phyloP scores from a whole-genome alignment of 768 basidiomycete genomes.

The Cytidiella melzeri region DNA sequence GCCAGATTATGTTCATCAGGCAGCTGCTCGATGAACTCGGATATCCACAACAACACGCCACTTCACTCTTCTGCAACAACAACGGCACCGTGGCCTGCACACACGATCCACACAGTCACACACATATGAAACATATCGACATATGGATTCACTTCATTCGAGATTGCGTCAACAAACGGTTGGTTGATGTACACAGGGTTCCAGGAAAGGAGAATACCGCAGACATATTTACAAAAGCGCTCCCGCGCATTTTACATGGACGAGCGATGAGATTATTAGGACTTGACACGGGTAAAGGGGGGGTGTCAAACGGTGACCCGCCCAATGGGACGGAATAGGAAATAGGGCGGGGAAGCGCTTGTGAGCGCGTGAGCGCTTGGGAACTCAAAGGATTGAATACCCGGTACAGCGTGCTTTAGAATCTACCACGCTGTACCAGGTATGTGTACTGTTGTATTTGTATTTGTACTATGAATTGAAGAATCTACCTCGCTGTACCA shows the following conservation, averaged over 20 bases:
- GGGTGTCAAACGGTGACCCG: neutral
- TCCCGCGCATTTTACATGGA: conserved; percentile 7
- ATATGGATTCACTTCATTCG: conserved; percentile 30
- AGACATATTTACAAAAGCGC: conserved; percentile 31
- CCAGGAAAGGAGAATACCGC: conserved; percentile 25
- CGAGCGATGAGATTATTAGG: neutral
- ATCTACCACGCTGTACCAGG: no score
- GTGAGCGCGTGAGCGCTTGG: no score
- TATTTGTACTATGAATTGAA: no score
- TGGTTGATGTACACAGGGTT: conserved; percentile 3
- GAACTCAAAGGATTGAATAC: no score
- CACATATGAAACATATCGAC: conserved; percentile 33
- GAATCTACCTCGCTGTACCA: no score
- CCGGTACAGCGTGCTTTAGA: no score
- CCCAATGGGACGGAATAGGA: no score
- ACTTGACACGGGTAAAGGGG: neutral
- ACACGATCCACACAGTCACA: conserved; percentile 24
- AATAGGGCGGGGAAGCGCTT: no score
- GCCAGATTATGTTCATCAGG: conserved; percentile 28
- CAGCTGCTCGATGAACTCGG: conserved; percentile 27
- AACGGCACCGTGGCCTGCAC: conserved; percentile 28
- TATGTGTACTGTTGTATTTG: no score
- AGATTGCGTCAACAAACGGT: conserved; percentile 17
- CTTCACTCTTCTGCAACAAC: conserved; percentile 31
- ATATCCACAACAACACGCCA: conserved; percentile 12